A percentile compares a stretch with the other conserved stretches of the same genome.
Conservation (phyloP, 1,284 basidiomycete genomes). For the Boletus chippewaensis region DNA sequence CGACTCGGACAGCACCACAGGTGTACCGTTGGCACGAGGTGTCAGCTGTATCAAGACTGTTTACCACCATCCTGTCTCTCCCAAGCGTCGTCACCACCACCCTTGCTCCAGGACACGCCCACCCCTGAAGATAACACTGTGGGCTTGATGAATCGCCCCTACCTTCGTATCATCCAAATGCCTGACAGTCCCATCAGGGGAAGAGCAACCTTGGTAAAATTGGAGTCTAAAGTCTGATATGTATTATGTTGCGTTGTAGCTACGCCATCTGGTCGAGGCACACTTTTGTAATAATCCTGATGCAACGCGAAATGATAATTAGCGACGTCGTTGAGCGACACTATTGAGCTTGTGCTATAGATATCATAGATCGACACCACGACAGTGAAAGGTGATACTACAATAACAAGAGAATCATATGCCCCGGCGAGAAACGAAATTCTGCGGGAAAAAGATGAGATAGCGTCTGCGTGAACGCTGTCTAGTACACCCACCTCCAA, state of each 20-base stretch:
- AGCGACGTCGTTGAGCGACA: not conserved
- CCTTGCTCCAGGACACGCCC: not conserved
- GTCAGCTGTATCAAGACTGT: not conserved
- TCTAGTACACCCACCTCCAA: slow-evolving; percentile 48
- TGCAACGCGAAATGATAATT: not conserved
- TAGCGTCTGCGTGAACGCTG: not conserved
- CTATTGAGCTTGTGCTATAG: not conserved
- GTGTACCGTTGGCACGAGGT: not conserved
- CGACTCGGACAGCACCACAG: not conserved
- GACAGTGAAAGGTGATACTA: not conserved
- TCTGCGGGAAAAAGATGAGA: slow-evolving; percentile 27
- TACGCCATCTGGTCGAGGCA: not conserved
- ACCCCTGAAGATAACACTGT: not conserved
- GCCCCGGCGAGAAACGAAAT: slow-evolving; percentile 53
- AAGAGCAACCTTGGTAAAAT: not conserved
- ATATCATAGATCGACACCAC: not conserved
- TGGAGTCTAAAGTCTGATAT: not conserved
- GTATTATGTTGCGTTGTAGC: not conserved
- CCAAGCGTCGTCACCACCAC: not conserved
- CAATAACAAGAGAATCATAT: slow-evolving; percentile 12
- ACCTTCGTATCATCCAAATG: not conserved
- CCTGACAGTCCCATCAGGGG: not conserved
- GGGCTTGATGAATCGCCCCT: not conserved
- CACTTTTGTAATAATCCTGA: not conserved
- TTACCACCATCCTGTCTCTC: not conserved